Base-by-base conservation (phyloP, 2,329 filamentous ascomycete species). In the Verticillium zaregamsianum region DNA sequence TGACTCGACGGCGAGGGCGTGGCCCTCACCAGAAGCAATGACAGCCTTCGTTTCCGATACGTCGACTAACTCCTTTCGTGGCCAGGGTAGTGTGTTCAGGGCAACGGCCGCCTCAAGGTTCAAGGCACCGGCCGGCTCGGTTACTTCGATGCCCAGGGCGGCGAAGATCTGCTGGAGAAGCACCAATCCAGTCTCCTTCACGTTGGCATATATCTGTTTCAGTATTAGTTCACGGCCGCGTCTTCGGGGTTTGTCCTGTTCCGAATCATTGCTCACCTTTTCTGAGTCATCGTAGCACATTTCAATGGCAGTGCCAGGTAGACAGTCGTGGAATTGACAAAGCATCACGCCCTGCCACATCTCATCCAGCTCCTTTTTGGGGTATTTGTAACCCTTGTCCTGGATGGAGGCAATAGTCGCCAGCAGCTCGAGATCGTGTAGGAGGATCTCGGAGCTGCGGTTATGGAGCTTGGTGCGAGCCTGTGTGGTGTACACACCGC, bases 281-380 rank as follows among this genome's bases (percentile, higher is more conserved):
- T 88, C 84, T 0, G 86, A 88, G 66, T 90, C 87, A 67, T 88
- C 84, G 65, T 90, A 90, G 71, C 86, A 88, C 86, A 90, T 89
- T 67, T 88, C 85, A 63, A 90, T 90, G 3, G 81, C 84, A 65
- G 85, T 89, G 32, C 87, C 87, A 0, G 87, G 87, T 58, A 90
- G 73, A 67, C 87, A 89, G 66, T 90, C 87, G 62, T 90, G 87
- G 77, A 90, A 90, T 65, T 90, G 87, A 63, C 87, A 90, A 3
- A 90, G 77, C 25, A 90, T 74, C 2, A 88, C 82, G 62, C 79
- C 80, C 73, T 90, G 86, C 87, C 87, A 90, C 81, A 90, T 88
- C 56, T 83, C 78, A 66, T 90, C 87, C 39, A 90, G 79, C 23
- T 87, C 82, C 69, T 84, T 81, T 74, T 89, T 90, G 0, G 87